phyloP scores from a whole-genome alignment of 352 stramenopile species.

The Pythium coloratum region DNA sequence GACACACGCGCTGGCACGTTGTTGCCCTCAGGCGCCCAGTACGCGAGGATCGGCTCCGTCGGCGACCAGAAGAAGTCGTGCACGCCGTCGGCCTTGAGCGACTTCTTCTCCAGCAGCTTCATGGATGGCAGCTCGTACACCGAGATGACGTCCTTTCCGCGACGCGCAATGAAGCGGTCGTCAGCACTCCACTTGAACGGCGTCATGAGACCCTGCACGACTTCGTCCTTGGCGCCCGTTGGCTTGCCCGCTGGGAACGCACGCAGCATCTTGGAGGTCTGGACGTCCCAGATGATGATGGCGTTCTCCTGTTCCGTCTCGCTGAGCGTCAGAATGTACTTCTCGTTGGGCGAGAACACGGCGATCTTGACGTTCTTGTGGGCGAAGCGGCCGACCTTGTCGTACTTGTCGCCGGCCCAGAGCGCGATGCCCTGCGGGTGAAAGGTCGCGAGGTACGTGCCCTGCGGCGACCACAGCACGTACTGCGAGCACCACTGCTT shows the following conservation, averaged over 20 bases:
- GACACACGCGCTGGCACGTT: conserved; percentile 96
- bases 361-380: conserved; percentile 95
- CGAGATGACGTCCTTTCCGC: conserved; percentile 91
- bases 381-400: conserved; percentile 97
- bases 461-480: conserved; percentile 96
- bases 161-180: conserved; percentile 95
- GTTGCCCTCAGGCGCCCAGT: conserved; percentile 96
- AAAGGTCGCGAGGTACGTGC: conserved; percentile 98
- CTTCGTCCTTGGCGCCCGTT: conserved; percentile 65
- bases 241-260: conserved; percentile 82
- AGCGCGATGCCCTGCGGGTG: conserved; percentile 96
- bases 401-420: conserved; percentile 96
- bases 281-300: conserved; percentile 97
- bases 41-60: conserved; percentile 93
- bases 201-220: conserved; percentile 80
- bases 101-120: conserved; percentile 98
- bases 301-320: conserved; percentile 92
- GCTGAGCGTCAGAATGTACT: conserved; percentile 97
- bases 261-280: conserved; percentile 85
- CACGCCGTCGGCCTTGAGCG: conserved; percentile 93
- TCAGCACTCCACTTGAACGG: conserved; percentile 96
- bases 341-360: conserved; percentile 95
- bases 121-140: conserved; percentile 97
- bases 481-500: conserved; percentile 98
- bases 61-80: conserved; percentile 98